Conservation (phyloP, 2,329 filamentous ascomycete species). For the Fusarium praegraminearum region DNA sequence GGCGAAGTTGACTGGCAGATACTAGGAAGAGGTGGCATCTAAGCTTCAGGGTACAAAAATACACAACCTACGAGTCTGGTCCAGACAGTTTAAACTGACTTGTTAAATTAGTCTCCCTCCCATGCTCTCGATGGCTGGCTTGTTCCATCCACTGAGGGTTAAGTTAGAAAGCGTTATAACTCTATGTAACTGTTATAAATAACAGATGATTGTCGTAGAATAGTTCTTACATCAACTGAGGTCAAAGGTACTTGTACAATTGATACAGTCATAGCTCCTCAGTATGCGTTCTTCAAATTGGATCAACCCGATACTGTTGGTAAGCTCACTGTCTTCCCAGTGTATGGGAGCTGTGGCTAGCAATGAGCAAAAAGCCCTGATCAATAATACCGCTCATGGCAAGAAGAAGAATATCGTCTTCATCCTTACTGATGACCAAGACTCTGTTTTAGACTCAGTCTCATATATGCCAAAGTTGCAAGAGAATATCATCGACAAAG, state of each 20-base stretch:
- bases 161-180: too few species aligned
- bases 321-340: neutral
- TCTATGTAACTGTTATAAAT: neutral
- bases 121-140: too few species aligned
- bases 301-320: conserved; percentile 11
- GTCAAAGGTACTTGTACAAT: neutral
- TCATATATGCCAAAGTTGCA: conserved; percentile 70
- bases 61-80: too few species aligned
- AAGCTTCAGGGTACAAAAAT: too few species aligned
- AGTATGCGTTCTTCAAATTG: conserved; percentile 30
- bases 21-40: too few species aligned
- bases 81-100: too few species aligned
- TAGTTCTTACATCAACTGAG: neutral
- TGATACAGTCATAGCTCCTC: neutral
- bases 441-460: conserved; percentile 70
- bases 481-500: conserved; percentile 67
- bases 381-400: neutral
- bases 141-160: too few species aligned
- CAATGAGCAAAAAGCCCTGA: neutral
- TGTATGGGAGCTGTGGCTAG: neutral
- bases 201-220: neutral
- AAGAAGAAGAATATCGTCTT: conserved; percentile 69
- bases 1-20: too few species aligned
- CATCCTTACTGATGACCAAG: conserved; percentile 76
- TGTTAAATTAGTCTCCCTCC: too few species aligned